A percentile compares a stretch with the other conserved stretches of the same genome.
Conservation (phyloP, 208 protist genomes). For the Trypanosoma melophagium region DNA sequence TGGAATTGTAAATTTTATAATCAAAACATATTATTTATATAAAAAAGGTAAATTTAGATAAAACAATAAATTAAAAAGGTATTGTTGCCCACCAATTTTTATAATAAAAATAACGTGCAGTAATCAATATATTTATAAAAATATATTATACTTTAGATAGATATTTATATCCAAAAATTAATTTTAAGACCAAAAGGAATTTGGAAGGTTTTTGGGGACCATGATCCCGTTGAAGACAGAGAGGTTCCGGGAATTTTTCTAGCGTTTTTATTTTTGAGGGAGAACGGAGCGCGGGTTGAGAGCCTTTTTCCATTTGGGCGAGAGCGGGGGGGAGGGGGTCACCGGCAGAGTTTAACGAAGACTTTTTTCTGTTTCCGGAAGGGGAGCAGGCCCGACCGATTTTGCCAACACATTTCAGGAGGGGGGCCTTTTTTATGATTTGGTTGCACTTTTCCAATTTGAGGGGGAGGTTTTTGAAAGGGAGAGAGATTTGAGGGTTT, state of each 20-base stretch:
- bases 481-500: conserved; percentile 23
- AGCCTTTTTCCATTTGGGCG: conserved; percentile 11
- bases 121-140: conserved; percentile 90
- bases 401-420: conserved; percentile 26
- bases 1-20: conserved; percentile 83
- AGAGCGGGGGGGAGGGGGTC: conserved; percentile 24
- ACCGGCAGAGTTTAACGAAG: conserved; percentile 21
- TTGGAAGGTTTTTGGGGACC: conserved; percentile 24
- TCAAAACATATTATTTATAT: conserved; percentile 84
- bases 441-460: conserved; percentile 14
- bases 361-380: conserved; percentile 17
- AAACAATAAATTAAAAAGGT: conserved; percentile 41
- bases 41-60: conserved; percentile 59
- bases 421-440: conserved; percentile 11
- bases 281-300: conserved; percentile 31
- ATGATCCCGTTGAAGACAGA: conserved; percentile 7
- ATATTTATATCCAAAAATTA: conserved; percentile 45
- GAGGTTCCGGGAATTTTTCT: conserved; percentile 16
- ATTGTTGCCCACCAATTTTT: conserved; percentile 84
- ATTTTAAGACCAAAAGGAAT: conserved; percentile 18
- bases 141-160: conserved; percentile 51
- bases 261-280: conserved; percentile 29
- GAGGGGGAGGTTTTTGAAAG: conserved; percentile 28
- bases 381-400: conserved; percentile 28
- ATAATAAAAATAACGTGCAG: conserved; percentile 88